These are phyloP conservation scores for Zygotorulaspora danielsina DNA, from an alignment of 805 yeast species.

Conservation along the genomic window DNA sequence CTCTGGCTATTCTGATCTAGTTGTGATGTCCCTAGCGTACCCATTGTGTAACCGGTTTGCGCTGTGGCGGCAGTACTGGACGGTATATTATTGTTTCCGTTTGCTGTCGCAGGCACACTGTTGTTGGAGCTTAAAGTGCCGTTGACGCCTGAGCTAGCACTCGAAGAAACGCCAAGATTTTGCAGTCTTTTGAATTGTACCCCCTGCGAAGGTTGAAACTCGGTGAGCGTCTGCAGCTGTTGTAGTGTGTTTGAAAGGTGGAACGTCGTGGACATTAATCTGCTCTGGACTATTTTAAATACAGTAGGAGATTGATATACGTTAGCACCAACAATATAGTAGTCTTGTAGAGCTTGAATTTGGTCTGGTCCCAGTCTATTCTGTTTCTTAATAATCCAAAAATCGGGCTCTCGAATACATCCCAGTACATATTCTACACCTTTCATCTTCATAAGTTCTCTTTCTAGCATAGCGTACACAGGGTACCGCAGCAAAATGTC, in stretches of 20 bases:
- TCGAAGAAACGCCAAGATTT: slow-evolving; percentile 6
- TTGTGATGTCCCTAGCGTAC: slow-evolving; percentile 9
- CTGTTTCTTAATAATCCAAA: slow-evolving; percentile 89
- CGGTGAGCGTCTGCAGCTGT: slow-evolving; percentile 45
- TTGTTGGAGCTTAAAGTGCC: slow-evolving; percentile 12
- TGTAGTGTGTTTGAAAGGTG: slow-evolving; percentile 45
- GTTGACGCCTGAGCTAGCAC: slow-evolving; percentile 4
- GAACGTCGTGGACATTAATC: slow-evolving; percentile 51
- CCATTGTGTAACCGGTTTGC: slow-evolving; percentile 9
- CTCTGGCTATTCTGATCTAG: slow-evolving; percentile 11
- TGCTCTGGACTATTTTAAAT: slow-evolving; percentile 64
- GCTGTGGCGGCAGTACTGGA: slow-evolving; percentile 16
- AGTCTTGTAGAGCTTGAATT: slow-evolving; percentile 56
- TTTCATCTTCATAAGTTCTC: slow-evolving; percentile 67
- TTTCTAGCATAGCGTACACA: slow-evolving; percentile 39
- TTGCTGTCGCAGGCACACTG: slow-evolving; percentile 14
- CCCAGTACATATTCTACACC: slow-evolving; percentile 84
- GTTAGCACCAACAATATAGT: slow-evolving; percentile 86
- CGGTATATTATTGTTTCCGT: slow-evolving; percentile 8
- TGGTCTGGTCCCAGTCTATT: slow-evolving; percentile 46
- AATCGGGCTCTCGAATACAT: slow-evolving; percentile 77
- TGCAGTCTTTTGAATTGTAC: slow-evolving; percentile 22
- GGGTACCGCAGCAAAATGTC: slow-evolving; percentile 29
- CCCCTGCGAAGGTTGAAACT: slow-evolving; percentile 61
- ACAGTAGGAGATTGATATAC: slow-evolving; percentile 86